These are phyloP conservation scores for Dissophora ornata DNA, from an alignment of 192 early-diverging fungal species.

Conservation along the genomic window DNA sequence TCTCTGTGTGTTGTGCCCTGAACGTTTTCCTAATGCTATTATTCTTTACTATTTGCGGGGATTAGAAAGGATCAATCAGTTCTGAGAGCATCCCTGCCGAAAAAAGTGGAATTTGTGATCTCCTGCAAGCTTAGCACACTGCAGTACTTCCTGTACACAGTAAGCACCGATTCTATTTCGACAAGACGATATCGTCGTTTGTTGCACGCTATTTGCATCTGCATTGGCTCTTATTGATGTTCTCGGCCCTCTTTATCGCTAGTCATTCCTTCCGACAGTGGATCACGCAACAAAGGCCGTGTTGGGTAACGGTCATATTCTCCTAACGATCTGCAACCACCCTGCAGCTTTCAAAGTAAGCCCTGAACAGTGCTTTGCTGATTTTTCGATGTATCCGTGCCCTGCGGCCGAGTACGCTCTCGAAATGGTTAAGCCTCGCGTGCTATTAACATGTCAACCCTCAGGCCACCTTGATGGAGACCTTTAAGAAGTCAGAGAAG, in stretches of 20 bases:
- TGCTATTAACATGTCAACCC: too few relatives aligned
- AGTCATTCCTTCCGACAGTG: constrained; percentile 18
- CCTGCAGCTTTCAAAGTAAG: constrained; percentile 63
- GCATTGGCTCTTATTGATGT: not conserved
- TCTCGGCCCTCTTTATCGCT: not conserved
- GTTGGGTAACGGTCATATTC: constrained; percentile 14
- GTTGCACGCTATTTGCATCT: too few relatives aligned
- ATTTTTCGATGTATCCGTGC: not conserved
- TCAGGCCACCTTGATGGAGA: too few relatives aligned
- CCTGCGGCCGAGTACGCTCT: too few relatives aligned
- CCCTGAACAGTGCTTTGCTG: too few relatives aligned
- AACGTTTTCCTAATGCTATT: too few relatives aligned
- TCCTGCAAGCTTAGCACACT: constrained; percentile 66
- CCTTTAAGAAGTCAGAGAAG: too few relatives aligned
- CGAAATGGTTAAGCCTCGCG: too few relatives aligned
- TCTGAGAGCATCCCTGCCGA: constrained; percentile 68
- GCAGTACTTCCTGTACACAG: constrained; percentile 70
- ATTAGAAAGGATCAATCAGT: constrained; percentile 63
- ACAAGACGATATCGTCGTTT: too few relatives aligned
- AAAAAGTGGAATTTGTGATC: constrained; percentile 79
- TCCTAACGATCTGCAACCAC: constrained; percentile 72
- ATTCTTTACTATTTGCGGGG: too few relatives aligned
- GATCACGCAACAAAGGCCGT: not conserved
- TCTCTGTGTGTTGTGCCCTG: too few relatives aligned
- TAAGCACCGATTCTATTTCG: constrained; percentile 27